Conservation (phyloP, 1,284 basidiomycete genomes). For the Cutaneotrichosporon cavernicola region DNA sequence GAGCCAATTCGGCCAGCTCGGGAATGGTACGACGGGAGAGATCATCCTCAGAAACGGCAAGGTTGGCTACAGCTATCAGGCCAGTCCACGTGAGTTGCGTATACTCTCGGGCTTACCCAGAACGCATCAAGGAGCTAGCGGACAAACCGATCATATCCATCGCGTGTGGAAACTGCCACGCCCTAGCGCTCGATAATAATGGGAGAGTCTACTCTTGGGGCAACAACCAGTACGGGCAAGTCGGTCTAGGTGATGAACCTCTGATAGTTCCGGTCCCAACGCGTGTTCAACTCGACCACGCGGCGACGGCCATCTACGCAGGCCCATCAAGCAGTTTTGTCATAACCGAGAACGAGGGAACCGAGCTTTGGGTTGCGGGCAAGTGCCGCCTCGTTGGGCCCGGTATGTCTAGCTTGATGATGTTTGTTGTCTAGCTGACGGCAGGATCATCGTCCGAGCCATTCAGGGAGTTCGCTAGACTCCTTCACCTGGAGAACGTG, state of each 20-base stretch:
- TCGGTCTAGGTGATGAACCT: conserved; percentile 70
- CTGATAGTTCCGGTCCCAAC: conserved; percentile 57
- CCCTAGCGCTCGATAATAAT: conserved; percentile 72
- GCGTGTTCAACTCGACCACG: background rate
- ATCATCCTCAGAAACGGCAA: conserved; percentile 80
- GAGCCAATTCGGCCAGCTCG: conserved; percentile 88
- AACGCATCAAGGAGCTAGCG: conserved; percentile 68
- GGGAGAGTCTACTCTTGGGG: conserved; percentile 81
- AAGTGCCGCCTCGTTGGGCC: conserved; percentile 93
- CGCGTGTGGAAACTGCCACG: conserved; percentile 82
- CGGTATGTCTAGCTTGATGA: conserved; percentile 56
- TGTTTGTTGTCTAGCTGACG: background rate
- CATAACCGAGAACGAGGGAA: conserved; percentile 65
- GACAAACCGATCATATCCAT: conserved; percentile 75
- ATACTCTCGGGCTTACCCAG: conserved; percentile 48
- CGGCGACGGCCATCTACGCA: conserved; percentile 65
- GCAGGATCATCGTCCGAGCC: conserved; percentile 74
- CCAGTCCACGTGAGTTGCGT: conserved; percentile 63
- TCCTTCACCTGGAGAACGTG: background rate
- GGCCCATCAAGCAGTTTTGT: conserved; percentile 80
- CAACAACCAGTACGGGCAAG: conserved; percentile 52
- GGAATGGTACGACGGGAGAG: conserved; percentile 72
- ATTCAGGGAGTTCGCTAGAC: background rate
- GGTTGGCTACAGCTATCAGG: conserved; percentile 74
- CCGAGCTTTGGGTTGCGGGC: conserved; percentile 60